Conservation (phyloP, 305 asterid species). For the Fraxinus paxiana region DNA sequence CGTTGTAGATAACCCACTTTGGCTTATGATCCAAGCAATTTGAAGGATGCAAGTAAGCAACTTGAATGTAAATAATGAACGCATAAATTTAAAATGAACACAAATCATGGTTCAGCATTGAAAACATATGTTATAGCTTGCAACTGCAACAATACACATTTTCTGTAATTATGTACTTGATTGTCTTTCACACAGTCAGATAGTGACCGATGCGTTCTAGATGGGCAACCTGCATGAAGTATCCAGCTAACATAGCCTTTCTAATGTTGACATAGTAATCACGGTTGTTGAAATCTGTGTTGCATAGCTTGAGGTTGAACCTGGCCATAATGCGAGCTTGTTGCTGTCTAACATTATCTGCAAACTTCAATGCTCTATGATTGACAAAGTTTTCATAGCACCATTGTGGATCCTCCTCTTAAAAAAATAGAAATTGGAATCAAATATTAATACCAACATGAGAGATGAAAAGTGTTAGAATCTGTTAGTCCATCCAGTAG, state of each 20-base stretch:
- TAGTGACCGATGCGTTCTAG: slow-evolving; percentile 82
- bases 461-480: background rate
- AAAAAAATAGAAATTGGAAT: background rate
- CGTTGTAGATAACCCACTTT: slow-evolving; percentile 93
- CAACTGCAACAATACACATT: background rate
- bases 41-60: slow-evolving; percentile 88
- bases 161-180: slow-evolving; percentile 46
- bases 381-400: slow-evolving; percentile 86
- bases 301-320: slow-evolving; percentile 83
- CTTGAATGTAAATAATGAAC: slow-evolving; percentile 33
- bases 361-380: slow-evolving; percentile 75
- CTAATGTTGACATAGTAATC: slow-evolving; percentile 91
- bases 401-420: slow-evolving; percentile 93
- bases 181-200: slow-evolving; percentile 88
- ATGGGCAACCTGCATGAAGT: slow-evolving; percentile 99
- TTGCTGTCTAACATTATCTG: slow-evolving; percentile 90
- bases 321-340: slow-evolving; percentile 84
- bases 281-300: slow-evolving; percentile 88
- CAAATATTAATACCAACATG: slow-evolving; percentile 21
- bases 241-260: slow-evolving; percentile 96
- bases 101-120: background rate
- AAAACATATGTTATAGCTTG: background rate
- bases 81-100: background rate
- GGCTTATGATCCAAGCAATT: slow-evolving; percentile 92
- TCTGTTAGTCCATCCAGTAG: no score